Evolutionary conservation across 2,329 filamentous ascomycete genomes (phyloP), one percentile per base, ranked within the genome.

Genomic region (Stenocarpella maydis): DNA sequence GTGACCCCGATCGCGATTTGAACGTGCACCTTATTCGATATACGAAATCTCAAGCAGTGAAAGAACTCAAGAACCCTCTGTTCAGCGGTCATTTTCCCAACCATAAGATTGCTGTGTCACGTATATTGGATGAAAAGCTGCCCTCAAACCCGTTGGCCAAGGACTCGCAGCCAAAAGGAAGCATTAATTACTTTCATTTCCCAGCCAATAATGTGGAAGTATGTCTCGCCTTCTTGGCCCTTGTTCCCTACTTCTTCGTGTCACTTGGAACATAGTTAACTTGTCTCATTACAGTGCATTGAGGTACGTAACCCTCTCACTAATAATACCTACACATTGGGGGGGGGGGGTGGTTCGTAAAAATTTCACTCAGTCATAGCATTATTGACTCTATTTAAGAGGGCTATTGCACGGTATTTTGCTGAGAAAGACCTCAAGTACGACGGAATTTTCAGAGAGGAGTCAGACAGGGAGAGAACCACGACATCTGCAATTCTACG

Each of bases 171-270:
- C 55, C 15, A 14, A 14, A 63, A 14, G 2, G 21, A 10, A 37
- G n/a, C 14, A 63, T 63, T 14, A 63, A n/a, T 4, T 67, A 67
- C 34, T 67, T 67, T n/a, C 52, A 67, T 9, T 21, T 67, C 2
- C 65, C 65, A 19, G 24, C 37, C 2, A 67, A 67, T 9, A 67
- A 67, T 17, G 60, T 67, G 52, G 7, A 50, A 8, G 31, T 65
- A 1, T 53, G 31, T 65, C 1, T 12, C 12, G 10, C 26, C 12
- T 17, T 4, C 4, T 50, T 26, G 7, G 1, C 8, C 9, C 31
- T 14, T 3, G 26, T 19, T 52, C 19, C 24, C 17, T 10, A 43
- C 8, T 6, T 4, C 39, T 14, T 43, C 14, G 7, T 19, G 5
- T 6, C 8, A 17, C 14, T 50, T 14, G 4, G 12, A 0, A 47